Conservation (phyloP, 331 rosid species). For the Pyracantha coccinea region DNA sequence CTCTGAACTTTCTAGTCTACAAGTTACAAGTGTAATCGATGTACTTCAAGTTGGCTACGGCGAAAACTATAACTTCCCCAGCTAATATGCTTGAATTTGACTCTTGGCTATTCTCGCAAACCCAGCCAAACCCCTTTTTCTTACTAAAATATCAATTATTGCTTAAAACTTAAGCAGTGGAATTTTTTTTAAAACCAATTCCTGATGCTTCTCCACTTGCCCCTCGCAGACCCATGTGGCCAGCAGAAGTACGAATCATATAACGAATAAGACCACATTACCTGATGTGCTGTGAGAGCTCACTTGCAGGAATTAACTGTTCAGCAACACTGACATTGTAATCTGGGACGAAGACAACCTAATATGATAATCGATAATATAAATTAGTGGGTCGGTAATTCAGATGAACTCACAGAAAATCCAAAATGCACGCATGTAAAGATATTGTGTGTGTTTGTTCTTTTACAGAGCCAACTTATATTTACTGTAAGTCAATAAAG, state of each 20-base stretch:
- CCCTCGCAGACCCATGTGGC: background rate
- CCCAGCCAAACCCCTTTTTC: background rate
- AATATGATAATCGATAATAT: constrained; percentile 11
- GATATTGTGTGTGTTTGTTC: background rate
- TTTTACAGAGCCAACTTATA: background rate
- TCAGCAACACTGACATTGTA: constrained; percentile 98
- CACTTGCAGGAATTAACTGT: constrained; percentile 91
- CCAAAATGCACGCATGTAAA: background rate
- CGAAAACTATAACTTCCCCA: background rate
- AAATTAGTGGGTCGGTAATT: background rate
- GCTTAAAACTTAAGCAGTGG: background rate
- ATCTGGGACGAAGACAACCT: constrained; percentile 94
- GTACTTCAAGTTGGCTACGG: background rate
- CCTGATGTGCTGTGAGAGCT: constrained; percentile 97
- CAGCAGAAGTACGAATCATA: background rate
- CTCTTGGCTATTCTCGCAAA: too few relatives aligned
- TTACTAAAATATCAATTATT: background rate
- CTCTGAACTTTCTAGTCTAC: too few relatives aligned
- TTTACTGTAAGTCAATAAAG: background rate
- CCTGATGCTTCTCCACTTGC: background rate
- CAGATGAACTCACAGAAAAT: background rate
- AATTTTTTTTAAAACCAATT: background rate
- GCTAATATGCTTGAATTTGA: background rate
- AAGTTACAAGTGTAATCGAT: background rate
- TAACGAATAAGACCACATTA: constrained; percentile 13